Conservation (phyloP, 2,329 filamentous ascomycete genomes). For the Xenoacremonium recifei region DNA sequence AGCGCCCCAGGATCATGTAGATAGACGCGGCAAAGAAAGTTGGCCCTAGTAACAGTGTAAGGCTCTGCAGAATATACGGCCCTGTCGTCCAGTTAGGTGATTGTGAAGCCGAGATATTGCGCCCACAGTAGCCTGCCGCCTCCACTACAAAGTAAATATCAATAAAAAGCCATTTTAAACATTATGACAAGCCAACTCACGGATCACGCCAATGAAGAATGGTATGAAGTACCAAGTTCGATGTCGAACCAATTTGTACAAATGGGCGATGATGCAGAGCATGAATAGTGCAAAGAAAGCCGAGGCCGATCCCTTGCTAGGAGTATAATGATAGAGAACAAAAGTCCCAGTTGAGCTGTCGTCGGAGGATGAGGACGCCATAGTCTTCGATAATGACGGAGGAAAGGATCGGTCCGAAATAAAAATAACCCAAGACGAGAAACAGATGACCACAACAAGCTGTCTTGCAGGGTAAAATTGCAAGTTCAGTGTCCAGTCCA, state of each 20-base stretch:
- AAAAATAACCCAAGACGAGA: no score
- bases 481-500: no score
- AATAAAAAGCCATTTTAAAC: neutral
- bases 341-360: no score
- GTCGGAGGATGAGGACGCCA: no score
- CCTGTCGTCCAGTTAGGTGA: constrained; percentile 34
- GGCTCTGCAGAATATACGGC: constrained; percentile 39
- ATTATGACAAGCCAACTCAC: constrained; percentile 31
- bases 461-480: no score
- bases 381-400: no score
- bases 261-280: no score
- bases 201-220: constrained; percentile 51
- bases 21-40: constrained; percentile 44
- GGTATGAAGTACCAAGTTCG: constrained; percentile 54
- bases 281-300: no score
- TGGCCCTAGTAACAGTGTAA: constrained; percentile 38
- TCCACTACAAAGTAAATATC: constrained; percentile 21
- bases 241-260: constrained; percentile 36
- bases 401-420: no score
- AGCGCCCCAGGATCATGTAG: constrained; percentile 46
- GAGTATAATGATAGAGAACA: no score
- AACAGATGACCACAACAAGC: no score
- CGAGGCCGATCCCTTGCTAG: no score
- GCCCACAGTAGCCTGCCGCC: constrained; percentile 42
- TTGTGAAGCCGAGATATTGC: constrained; percentile 43